Percentiles rank a stretch among this genome's conserved stretches.
phyloP scores from a whole-genome alignment of 1,139 yeast species.

The Nakaseomyces sp. region DNA sequence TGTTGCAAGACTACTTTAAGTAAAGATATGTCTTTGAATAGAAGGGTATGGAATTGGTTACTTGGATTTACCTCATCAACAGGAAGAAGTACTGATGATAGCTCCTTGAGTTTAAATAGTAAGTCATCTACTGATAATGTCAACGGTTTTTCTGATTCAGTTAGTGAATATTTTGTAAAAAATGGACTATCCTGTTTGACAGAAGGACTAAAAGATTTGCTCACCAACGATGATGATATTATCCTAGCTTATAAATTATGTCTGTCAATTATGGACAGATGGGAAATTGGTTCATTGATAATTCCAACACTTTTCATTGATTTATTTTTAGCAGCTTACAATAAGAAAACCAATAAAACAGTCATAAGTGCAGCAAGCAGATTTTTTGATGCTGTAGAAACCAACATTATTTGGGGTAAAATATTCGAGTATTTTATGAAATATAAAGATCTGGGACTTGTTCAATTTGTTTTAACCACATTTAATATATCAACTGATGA shows the following conservation, averaged over 20 bases:
- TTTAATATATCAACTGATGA: conserved; percentile 71
- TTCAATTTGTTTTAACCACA: conserved; percentile 50
- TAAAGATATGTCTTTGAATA: conserved; percentile 86
- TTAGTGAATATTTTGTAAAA: conserved; percentile 45
- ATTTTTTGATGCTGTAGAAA: conserved; percentile 80
- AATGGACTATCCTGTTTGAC: conserved; percentile 47
- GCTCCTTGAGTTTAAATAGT: conserved; percentile 6
- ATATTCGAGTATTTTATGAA: conserved; percentile 37
- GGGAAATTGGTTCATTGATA: conserved; percentile 79
- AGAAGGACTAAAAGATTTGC: conserved; percentile 44
- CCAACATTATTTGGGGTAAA: conserved; percentile 66
- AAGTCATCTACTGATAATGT: not conserved
- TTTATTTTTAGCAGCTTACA: conserved; percentile 39
- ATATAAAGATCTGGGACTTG: conserved; percentile 35
- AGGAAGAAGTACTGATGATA: conserved; percentile 6
- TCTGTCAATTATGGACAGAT: conserved; percentile 71
- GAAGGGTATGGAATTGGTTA: conserved; percentile 89
- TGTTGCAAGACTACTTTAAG: conserved; percentile 64
- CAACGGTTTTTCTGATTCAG: conserved; percentile 8
- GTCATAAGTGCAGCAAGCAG: conserved; percentile 51
- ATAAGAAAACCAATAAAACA: conserved; percentile 31
- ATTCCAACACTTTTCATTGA: conserved; percentile 67
- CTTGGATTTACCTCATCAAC: conserved; percentile 50
- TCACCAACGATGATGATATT: conserved; percentile 33
- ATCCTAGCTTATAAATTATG: conserved; percentile 50